A percentile compares a stretch with the other conserved stretches of the same genome.
phyloP scores from a whole-genome alignment of 2,329 filamentous ascomycete genomes.

The Colletotrichum spinosum region DNA sequence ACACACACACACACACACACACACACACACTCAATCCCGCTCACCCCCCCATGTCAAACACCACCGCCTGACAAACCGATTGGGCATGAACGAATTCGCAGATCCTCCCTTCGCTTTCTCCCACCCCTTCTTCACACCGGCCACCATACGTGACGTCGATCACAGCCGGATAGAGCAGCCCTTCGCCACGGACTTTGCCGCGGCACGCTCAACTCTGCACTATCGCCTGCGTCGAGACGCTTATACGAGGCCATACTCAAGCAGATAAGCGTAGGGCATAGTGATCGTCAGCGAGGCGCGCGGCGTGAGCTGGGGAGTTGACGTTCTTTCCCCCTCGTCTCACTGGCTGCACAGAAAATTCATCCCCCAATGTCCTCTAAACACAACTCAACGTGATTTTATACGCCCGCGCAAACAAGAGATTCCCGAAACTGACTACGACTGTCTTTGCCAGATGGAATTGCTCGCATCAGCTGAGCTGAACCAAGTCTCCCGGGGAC shows the following conservation, averaged over 20 bases:
- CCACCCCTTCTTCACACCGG: background rate
- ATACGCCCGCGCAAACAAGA: no score
- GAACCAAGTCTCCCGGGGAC: no score
- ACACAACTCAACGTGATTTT: no score
- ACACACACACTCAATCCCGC: conserved; percentile 2
- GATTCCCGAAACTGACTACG: no score
- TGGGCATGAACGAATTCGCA: conserved; percentile 27
- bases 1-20: conserved; percentile 8
- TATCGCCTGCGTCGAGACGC: no score
- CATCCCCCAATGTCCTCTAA: no score
- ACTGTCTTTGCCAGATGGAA: no score
- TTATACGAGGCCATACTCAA: background rate
- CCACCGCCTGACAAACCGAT: conserved; percentile 6
- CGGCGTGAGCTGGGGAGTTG: background rate
- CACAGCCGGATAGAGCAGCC: conserved; percentile 33
- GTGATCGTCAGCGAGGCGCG: conserved; percentile 34
- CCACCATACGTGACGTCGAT: conserved; percentile 4
- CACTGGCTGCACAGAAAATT: background rate
- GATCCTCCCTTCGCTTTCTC: conserved; percentile 18
- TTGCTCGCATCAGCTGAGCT: no score
- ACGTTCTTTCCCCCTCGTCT: conserved; percentile 1
- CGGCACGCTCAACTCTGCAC: background rate
- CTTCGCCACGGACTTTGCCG: background rate
- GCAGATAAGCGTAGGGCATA: conserved; percentile 33
- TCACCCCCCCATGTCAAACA: no score